Evolutionary conservation across 768 basidiomycete species (phyloP), one percentile per base, ranked within the genome.

Genomic region (Cystobasidium onofrii): DNA sequence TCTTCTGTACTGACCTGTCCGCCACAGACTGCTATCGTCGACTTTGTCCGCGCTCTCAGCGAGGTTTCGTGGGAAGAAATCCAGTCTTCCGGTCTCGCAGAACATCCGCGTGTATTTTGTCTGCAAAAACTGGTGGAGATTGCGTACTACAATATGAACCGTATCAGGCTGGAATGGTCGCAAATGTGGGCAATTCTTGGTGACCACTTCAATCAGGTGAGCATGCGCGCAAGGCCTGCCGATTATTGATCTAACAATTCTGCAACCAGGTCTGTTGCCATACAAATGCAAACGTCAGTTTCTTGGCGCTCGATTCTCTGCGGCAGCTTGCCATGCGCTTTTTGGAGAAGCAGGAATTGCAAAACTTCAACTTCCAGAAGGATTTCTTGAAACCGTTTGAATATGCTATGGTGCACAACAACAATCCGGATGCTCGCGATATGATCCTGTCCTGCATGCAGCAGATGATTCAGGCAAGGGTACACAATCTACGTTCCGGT

Each of bases 51-150:
- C 81, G 93, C 96, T 1, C 84, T 99, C 3, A 91, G 92, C 80
- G 92, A 95, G 78, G 90, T 99, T 43, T 99, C 96, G 44, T 97
- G 95, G 95, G 92, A 98, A 81, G 96, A 99, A 82, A 99, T 99
- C 43, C 92, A 96, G 81, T 94, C 93, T 0, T 98, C 96, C 0
- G 93, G 93, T 20, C 83, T 92, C 33, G 95, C 95, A 1, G 89
- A 94, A 75, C 90, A 92, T 80, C 95, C 96, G 0, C 88, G 96
- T 29, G 84, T 97, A 72, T 99, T 98, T 85, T 95, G 94, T 81
- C 83, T 99, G 72, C 94, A 97, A 81, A 99, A 98, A 82, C 84
- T 99, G 41, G 95, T 98, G 46, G 96, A 99, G 80, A 98, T 99
- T 70, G 96, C 94, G 10, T 99, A 99, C 81, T 99, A 99, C 83